These are phyloP conservation scores for Seminavis robusta DNA, from an alignment of 108 stramenopile species.

Conservation along the genomic window DNA sequence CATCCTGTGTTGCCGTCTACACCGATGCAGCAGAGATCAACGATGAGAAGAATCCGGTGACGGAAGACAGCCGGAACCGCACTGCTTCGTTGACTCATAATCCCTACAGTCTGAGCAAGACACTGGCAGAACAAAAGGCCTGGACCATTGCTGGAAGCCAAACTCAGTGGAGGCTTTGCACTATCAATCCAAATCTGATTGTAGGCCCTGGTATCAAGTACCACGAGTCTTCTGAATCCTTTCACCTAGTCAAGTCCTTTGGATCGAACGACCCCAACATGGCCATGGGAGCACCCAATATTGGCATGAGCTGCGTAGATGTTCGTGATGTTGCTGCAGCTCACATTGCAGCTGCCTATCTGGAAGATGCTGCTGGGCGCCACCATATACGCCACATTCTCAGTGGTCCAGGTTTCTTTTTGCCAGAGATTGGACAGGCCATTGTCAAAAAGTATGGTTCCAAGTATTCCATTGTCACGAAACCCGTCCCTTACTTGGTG, in stretches of 20 bases:
- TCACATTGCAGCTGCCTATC: slow-evolving; percentile 21
- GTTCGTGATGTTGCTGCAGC: slow-evolving; percentile 21
- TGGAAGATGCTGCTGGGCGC: slow-evolving; percentile 4
- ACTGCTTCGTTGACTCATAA: slow-evolving; percentile 3
- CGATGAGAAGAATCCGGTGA: background rate
- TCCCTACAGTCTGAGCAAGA: slow-evolving; percentile 19
- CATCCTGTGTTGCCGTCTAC: slow-evolving; percentile 7
- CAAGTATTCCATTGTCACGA: slow-evolving; percentile 7
- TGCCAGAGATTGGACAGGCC: too few relatives aligned
- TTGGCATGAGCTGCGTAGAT: slow-evolving; percentile 13
- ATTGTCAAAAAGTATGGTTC: too few relatives aligned
- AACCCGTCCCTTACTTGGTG: slow-evolving; percentile 1
- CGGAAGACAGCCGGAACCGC: slow-evolving; percentile 12
- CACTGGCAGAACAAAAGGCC: slow-evolving; percentile 21
- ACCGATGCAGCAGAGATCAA: slow-evolving; percentile 12
- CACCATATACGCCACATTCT: too few relatives aligned
- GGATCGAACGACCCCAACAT: slow-evolving; percentile 4
- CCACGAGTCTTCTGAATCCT: slow-evolving; percentile 6
- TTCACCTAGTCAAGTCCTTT: slow-evolving; percentile 1
- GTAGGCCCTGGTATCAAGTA: slow-evolving; percentile 23
- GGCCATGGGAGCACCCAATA: background rate
- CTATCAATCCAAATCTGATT: slow-evolving; percentile 15
- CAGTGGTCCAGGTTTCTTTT: too few relatives aligned
- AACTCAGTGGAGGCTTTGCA: slow-evolving; percentile 9
- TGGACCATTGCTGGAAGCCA: slow-evolving; percentile 15